Evolutionary conservation across 257 asterid species (phyloP), one percentile per base, ranked within the genome.

Genomic region (Gynochthodes officinalis): DNA sequence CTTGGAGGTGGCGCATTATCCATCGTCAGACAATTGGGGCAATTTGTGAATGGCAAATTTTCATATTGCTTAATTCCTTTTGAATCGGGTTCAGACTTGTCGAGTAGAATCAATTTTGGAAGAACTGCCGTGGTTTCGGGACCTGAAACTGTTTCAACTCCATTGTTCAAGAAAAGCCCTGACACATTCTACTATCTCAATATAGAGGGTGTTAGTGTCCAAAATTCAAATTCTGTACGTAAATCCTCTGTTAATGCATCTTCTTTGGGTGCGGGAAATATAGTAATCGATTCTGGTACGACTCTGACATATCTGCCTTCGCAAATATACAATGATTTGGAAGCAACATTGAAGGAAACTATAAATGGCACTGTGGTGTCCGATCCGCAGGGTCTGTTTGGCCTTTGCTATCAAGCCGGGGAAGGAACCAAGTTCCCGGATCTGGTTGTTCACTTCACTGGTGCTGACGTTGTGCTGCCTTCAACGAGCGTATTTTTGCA

Each of bases 241-340:
- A n/a, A n/a, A 0, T 7, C 6, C 0, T 7, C 19, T 30, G 16
- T 25, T 13, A 30, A 37, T 14, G 40, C 48, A 0, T 0, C 32
- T 2, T 42, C 9, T 0, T 30, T 7, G 0, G 71, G 30, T 1
- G 69, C 78, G 14, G 88, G 88, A 0, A 86, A 90, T 67, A 85
- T 90, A 2, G 77, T 90, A 16, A 78, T 90, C 28, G 95, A 90
- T 74, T 90, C 96, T 0, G 96, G 92, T 16, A 82, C 95, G 3
- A 83, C 89, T 0, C 32, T 90, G 59, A 88, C 89, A 0, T 72
- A 64, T 11, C 25, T 90, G 11, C 89, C 90, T 0, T 0, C 19
- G 0, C 64, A 77, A 0, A 7, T 85, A 0, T 86, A 85, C 78
- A 10, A 44, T 0, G 75, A 63, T 4, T 19, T 90, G 23, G 84